Base-by-base conservation (phyloP, 2,329 filamentous ascomycete genomes). In the Xylariaceae sp. region DNA sequence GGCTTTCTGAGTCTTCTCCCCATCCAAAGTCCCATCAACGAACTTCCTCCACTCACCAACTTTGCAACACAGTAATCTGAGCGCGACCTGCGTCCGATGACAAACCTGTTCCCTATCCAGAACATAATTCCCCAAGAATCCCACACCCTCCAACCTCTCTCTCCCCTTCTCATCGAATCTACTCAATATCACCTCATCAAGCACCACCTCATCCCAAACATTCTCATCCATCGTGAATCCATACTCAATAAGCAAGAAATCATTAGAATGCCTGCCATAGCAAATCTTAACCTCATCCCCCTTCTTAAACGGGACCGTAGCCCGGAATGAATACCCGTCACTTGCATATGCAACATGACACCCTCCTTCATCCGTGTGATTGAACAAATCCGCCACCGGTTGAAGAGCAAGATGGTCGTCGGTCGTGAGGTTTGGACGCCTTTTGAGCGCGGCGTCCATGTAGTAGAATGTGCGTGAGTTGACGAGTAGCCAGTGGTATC, bases 381-480 rank as follows among this genome's bases (percentile, higher is more conserved):
- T 90, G 72, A 90, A 85, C 48, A 87, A 80, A 64, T 90, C 87
- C 1, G 85, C 82, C 33, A 88, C 83, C 1, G 87, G 87, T 65
- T 84, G 85, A 57, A 89, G 75, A 10, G 81, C 81, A 73, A 89
- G 81, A 60, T 80, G 80, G 58, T 88, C 85, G 57, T 78, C 66
- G 59, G 68, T 61, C 1, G 33, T 31, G 58, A 67, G 56, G 19
- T 52, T 49, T 30, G 44, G 54, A 1, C 71, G 65, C 53, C 66
- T 59, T 62, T 74, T 68, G 53, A 77, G 74, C 35, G 66, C 67
- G 2, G 74, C 64, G 38, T 71, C 73, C 30, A 71, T 66, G 65
- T 80, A 80, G 67, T 83, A 84, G 58, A 85, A 85, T 0, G 78
- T 81, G 52, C 81, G 75, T 14, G 81, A 83, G 64, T 83, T 84